Percentiles rank a stretch among this genome's conserved stretches.
phyloP scores from a whole-genome alignment of 2,329 filamentous ascomycete species.

The Fusarium hainanense region DNA sequence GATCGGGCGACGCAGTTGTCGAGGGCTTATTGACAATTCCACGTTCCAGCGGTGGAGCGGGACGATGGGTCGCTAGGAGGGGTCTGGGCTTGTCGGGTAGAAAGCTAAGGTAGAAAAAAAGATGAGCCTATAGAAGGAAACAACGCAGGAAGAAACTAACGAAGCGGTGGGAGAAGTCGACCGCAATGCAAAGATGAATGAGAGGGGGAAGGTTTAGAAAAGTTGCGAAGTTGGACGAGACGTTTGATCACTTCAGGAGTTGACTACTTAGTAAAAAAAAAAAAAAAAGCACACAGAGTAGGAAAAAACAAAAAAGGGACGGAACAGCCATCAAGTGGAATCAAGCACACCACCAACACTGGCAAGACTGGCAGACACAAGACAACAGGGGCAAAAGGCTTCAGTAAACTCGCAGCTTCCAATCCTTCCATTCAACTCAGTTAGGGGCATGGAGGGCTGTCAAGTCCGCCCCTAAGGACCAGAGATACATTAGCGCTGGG shows the following conservation, averaged over 20 bases:
- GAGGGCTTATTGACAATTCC: slow-evolving; percentile 29
- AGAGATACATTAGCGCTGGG: slow-evolving; percentile 36
- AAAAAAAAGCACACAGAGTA: slow-evolving; percentile 20
- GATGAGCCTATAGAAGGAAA: slow-evolving; percentile 2
- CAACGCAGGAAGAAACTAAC: slow-evolving; percentile 14
- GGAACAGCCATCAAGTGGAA: slow-evolving; percentile 30
- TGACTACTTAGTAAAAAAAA: neutral
- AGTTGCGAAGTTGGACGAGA: slow-evolving; percentile 5
- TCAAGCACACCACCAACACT: slow-evolving; percentile 22
- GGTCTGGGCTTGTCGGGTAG: slow-evolving; percentile 28
- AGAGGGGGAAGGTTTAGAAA: slow-evolving; percentile 15
- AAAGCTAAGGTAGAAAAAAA: slow-evolving; percentile 15
- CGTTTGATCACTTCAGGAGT: slow-evolving; percentile 34
- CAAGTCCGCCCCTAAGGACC: slow-evolving; percentile 37
- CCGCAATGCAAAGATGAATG: slow-evolving; percentile 6
- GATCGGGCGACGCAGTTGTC: slow-evolving; percentile 35
- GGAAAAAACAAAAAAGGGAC: slow-evolving; percentile 29
- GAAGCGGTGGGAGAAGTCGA: slow-evolving; percentile 10
- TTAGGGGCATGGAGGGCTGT: slow-evolving; percentile 39
- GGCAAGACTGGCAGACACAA: neutral
- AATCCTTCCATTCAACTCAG: slow-evolving; percentile 27
- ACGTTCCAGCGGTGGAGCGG: slow-evolving; percentile 43
- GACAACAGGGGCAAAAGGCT: slow-evolving; percentile 6
- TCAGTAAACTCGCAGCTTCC: slow-evolving; percentile 23
- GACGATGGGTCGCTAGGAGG: slow-evolving; percentile 29